Percentiles rank a stretch among this genome's conserved stretches.
Conservation (phyloP, 2,329 filamentous ascomycete species). For the Myriosclerotinia duriaeana region DNA sequence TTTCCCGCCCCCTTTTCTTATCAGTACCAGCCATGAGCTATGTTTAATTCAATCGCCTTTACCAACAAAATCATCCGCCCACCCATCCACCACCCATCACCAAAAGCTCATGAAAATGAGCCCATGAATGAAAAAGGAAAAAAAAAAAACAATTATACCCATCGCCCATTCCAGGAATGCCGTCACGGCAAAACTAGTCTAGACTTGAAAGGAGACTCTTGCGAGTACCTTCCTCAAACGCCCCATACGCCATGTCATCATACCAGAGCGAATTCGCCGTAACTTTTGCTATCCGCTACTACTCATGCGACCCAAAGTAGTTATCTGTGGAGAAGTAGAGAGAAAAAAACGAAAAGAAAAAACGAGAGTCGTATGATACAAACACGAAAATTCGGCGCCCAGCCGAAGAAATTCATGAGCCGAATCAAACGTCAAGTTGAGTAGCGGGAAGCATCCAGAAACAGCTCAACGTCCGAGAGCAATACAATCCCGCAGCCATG, state of each 20-base stretch:
- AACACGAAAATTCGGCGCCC: constrained; percentile 34
- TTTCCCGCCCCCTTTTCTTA: constrained; percentile 25
- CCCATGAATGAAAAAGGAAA: constrained; percentile 21
- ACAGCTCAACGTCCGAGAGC: constrained; percentile 30
- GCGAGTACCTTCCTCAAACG: constrained; percentile 34
- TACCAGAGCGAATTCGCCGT: constrained; percentile 38
- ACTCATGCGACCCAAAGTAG: constrained; percentile 35
- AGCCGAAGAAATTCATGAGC: constrained; percentile 29
- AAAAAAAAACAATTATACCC: constrained; percentile 32
- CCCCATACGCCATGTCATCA: constrained; percentile 39
- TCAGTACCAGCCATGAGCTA: constrained; percentile 12
- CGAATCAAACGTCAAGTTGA: constrained; percentile 29
- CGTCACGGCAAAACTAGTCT: constrained; percentile 35
- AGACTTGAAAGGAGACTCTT: constrained; percentile 35
- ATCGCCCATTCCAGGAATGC: constrained; percentile 38
- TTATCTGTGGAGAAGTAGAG: constrained; percentile 30
- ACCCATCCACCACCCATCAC: constrained; percentile 27
- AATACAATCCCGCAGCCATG: constrained; percentile 29
- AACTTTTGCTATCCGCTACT: constrained; percentile 40
- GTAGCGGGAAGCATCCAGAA: constrained; percentile 25
- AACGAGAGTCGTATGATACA: constrained; percentile 42
- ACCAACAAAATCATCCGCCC: constrained; percentile 20
- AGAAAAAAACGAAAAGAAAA: constrained; percentile 25
- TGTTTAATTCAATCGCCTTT: constrained; percentile 25
- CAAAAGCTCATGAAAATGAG: constrained; percentile 31